These are phyloP conservation scores for Alternaria consortialis DNA, from an alignment of 2,329 filamentous ascomycete genomes.

Conservation along the genomic window DNA sequence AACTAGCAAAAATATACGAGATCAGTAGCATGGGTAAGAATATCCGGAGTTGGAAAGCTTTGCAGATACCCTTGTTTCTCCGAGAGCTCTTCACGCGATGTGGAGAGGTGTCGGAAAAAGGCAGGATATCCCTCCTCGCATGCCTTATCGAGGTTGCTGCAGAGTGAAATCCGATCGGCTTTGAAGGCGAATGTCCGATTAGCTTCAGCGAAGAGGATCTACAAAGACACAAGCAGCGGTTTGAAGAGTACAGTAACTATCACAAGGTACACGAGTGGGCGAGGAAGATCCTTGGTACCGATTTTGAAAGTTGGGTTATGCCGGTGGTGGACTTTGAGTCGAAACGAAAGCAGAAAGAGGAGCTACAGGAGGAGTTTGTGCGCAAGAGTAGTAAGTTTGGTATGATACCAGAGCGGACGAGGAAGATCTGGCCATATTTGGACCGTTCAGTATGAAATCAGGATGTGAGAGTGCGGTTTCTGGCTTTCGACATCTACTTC, in stretches of 20 bases:
- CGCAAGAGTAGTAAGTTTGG: slow-evolving; percentile 21
- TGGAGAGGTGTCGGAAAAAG: slow-evolving; percentile 39
- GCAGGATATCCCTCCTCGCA: slow-evolving; percentile 43
- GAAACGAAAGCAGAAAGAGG: slow-evolving; percentile 32
- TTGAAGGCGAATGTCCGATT: slow-evolving; percentile 37
- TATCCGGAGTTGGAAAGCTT: slow-evolving; percentile 22
- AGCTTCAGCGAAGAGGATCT: slow-evolving; percentile 41
- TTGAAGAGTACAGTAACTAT: slow-evolving; percentile 43
- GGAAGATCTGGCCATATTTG: too few relatives aligned
- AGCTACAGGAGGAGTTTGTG: slow-evolving; percentile 31
- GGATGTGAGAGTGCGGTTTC: too few relatives aligned
- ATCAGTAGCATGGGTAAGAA: slow-evolving; percentile 32
- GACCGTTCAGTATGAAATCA: too few relatives aligned
- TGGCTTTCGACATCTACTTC: too few relatives aligned
- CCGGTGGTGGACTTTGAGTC: slow-evolving; percentile 40
- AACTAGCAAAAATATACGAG: slow-evolving; percentile 44
- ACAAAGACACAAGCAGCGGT: slow-evolving; percentile 37
- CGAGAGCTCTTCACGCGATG: slow-evolving; percentile 46
- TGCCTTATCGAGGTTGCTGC: slow-evolving; percentile 47
- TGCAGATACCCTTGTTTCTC: slow-evolving; percentile 40
- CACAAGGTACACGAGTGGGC: slow-evolving; percentile 39
- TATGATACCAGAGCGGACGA: slow-evolving; percentile 24
- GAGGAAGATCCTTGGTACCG: slow-evolving; percentile 40
- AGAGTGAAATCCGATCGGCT: slow-evolving; percentile 37
- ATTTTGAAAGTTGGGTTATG: slow-evolving; percentile 50